These are phyloP conservation scores for Exserohilum rostratum DNA, from an alignment of 2,329 filamentous ascomycete species.

Conservation along the genomic window DNA sequence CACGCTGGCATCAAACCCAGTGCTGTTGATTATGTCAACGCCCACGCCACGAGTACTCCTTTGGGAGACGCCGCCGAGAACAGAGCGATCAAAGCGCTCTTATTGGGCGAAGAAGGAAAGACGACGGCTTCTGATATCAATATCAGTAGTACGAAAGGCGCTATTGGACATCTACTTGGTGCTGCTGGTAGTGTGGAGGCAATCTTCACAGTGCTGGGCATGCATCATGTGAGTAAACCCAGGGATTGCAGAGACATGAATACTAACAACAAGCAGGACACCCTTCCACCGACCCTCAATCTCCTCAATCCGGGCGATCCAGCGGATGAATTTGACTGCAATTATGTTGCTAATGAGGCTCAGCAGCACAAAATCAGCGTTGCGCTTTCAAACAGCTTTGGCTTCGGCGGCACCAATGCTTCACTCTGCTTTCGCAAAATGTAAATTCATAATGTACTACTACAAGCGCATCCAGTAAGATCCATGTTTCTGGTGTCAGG, in stretches of 20 bases:
- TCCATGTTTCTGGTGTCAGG: neutral
- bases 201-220: slow-evolving; percentile 79
- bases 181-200: slow-evolving; percentile 91
- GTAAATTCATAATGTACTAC: slow-evolving; percentile 18
- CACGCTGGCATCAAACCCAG: slow-evolving; percentile 72
- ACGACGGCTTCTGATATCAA: slow-evolving; percentile 69
- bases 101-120: slow-evolving; percentile 75
- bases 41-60: slow-evolving; percentile 87
- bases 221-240: slow-evolving; percentile 70
- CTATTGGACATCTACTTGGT: slow-evolving; percentile 87
- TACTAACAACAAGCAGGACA: slow-evolving; percentile 60
- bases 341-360: slow-evolving; percentile 76
- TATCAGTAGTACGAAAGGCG: slow-evolving; percentile 92
- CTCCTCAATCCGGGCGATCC: slow-evolving; percentile 66
- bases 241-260: neutral
- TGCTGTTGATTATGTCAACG: slow-evolving; percentile 89
- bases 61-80: slow-evolving; percentile 91
- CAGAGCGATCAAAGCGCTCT: slow-evolving; percentile 75
- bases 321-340: slow-evolving; percentile 73
- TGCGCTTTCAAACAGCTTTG: slow-evolving; percentile 92
- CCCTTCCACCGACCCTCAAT: slow-evolving; percentile 86
- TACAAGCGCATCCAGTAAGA: neutral
- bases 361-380: slow-evolving; percentile 75
- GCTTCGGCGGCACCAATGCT: slow-evolving; percentile 96
- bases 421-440: slow-evolving; percentile 75